Percentiles rank a stretch among this genome's conserved stretches.
phyloP scores from a whole-genome alignment of 768 basidiomycete species.

The Tephrocybe sp. region DNA sequence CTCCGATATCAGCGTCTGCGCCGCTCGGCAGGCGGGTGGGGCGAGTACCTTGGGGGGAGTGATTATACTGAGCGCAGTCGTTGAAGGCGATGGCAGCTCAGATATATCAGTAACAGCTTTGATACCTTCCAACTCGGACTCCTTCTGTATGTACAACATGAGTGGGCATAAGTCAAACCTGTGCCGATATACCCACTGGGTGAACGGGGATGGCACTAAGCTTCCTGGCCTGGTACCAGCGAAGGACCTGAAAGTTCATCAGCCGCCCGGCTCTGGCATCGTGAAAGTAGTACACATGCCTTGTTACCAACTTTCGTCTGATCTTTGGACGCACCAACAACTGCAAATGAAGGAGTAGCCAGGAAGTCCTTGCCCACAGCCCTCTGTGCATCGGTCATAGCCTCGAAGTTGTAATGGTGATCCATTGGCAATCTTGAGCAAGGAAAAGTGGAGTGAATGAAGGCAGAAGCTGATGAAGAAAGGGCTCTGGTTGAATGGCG shows the following conservation, averaged over 20 bases:
- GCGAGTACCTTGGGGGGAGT: constrained; percentile 65
- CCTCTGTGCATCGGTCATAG: constrained; percentile 17
- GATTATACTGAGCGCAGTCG: constrained; percentile 76
- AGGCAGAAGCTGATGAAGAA: not conserved
- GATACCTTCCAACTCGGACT: constrained; percentile 65
- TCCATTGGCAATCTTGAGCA: constrained; percentile 18
- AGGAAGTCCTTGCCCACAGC: constrained; percentile 58
- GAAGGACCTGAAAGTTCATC: constrained; percentile 51
- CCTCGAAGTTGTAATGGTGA: constrained; percentile 12
- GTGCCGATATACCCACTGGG: constrained; percentile 44
- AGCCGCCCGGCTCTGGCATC: constrained; percentile 1
- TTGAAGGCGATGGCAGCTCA: constrained; percentile 54
- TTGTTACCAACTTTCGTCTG: constrained; percentile 76
- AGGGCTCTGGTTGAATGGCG: constrained; percentile 8
- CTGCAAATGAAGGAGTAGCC: constrained; percentile 62
- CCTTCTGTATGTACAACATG: constrained; percentile 44
- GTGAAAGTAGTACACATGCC: constrained; percentile 30
- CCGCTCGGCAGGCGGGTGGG: constrained; percentile 1
- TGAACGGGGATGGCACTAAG: constrained; percentile 71
- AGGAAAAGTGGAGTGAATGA: not conserved
- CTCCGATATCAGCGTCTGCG: not conserved
- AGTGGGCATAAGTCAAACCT: not conserved
- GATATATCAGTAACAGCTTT: constrained; percentile 52
- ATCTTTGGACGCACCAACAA: constrained; percentile 82
- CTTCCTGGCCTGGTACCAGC: constrained; percentile 68